These are phyloP conservation scores for Pythium volutum DNA, from an alignment of 352 stramenopile genomes.

Conservation along the genomic window DNA sequence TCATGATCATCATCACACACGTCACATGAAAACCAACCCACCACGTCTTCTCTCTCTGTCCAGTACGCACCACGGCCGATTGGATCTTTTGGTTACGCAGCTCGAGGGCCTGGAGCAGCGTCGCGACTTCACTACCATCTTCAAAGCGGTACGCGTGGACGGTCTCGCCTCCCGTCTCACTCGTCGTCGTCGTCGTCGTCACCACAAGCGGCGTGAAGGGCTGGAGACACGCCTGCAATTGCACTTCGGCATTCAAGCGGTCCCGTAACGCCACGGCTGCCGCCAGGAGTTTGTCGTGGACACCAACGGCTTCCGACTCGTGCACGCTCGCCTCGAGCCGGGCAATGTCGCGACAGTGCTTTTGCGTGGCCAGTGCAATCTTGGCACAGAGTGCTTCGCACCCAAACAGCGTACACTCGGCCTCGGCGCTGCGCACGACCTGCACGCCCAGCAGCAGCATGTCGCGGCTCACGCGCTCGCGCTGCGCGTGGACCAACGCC, in stretches of 20 bases:
- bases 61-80: constrained; percentile 37
- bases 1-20: neutral
- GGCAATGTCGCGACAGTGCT: constrained; percentile 50
- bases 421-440: constrained; percentile 69
- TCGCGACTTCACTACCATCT: constrained; percentile 43
- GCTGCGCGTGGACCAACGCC: constrained; percentile 43
- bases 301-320: constrained; percentile 43
- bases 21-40: neutral
- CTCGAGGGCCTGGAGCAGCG: constrained; percentile 67
- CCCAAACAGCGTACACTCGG: constrained; percentile 79
- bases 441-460: constrained; percentile 61
- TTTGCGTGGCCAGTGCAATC: constrained; percentile 54
- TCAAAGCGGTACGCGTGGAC: constrained; percentile 44
- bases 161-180: constrained; percentile 27
- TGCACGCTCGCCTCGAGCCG: constrained; percentile 60
- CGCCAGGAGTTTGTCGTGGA: constrained; percentile 56
- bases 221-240: constrained; percentile 54
- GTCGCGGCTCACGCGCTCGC: constrained; percentile 41
- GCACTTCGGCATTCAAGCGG: constrained; percentile 63
- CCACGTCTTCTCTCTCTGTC: neutral
- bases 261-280: constrained; percentile 43
- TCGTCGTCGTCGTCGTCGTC: constrained; percentile 19
- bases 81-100: constrained; percentile 53
- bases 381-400: constrained; percentile 61
- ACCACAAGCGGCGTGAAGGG: constrained; percentile 34